phyloP scores from a whole-genome alignment of 1,139 yeast species.

The Pichia terricola region DNA sequence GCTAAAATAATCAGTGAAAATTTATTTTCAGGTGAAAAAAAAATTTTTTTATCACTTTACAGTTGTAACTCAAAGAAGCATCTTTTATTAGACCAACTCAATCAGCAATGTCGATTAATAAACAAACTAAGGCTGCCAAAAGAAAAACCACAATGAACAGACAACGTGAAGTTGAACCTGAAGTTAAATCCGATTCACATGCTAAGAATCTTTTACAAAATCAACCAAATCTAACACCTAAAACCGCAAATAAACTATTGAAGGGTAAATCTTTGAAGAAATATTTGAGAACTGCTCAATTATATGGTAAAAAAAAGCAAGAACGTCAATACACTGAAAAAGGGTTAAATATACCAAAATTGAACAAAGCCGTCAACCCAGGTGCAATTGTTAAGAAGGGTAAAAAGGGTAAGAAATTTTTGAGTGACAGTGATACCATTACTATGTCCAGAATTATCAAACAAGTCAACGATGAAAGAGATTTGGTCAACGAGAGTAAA shows the following conservation, averaged over 20 bases:
- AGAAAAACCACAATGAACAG: slow-evolving; percentile 43
- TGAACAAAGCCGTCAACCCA: slow-evolving; percentile 78
- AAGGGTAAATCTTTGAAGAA: slow-evolving; percentile 50
- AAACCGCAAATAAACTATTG: slow-evolving; percentile 36
- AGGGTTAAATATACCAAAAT: slow-evolving; percentile 66
- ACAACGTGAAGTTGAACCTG: slow-evolving; percentile 53
- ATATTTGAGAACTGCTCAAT: slow-evolving; percentile 52
- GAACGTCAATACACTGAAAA: slow-evolving; percentile 61
- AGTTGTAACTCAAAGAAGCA: too few species aligned
- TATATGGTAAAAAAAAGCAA: slow-evolving; percentile 63
- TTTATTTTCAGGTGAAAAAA: background rate
- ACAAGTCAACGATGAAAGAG: slow-evolving; percentile 75
- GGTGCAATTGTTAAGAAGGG: slow-evolving; percentile 69
- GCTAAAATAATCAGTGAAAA: background rate
- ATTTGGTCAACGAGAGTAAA: slow-evolving; percentile 78
- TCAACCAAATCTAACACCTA: slow-evolving; percentile 58
- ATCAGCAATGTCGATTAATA: slow-evolving; percentile 13
- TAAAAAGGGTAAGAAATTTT: slow-evolving; percentile 88
- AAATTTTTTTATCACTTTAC: too few species aligned
- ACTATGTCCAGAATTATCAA: slow-evolving; percentile 60
- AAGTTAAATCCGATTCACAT: slow-evolving; percentile 50
- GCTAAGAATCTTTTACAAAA: slow-evolving; percentile 57
- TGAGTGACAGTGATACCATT: slow-evolving; percentile 61
- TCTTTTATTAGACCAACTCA: background rate
- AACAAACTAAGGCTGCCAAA: slow-evolving; percentile 52